Conservation (phyloP, 2,329 filamentous ascomycete genomes). For the Fusarium odoratissimum region DNA sequence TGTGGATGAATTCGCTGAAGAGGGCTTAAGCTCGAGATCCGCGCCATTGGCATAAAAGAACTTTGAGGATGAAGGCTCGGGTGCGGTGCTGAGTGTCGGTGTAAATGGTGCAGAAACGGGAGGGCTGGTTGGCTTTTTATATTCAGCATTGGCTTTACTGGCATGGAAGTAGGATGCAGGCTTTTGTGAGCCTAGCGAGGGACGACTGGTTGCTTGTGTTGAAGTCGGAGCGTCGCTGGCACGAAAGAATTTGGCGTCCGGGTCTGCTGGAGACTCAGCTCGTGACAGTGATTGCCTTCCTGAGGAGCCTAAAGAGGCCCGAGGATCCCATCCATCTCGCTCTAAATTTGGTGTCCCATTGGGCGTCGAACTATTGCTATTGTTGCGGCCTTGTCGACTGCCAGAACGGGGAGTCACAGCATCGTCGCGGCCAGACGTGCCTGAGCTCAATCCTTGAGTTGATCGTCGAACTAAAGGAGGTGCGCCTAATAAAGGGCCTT, state of each 20-base stretch:
- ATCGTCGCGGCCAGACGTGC: slow-evolving; percentile 21
- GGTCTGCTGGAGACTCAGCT: slow-evolving; percentile 43
- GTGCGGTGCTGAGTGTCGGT: slow-evolving; percentile 50
- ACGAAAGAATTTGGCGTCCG: slow-evolving; percentile 83
- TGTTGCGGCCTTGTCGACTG: slow-evolving; percentile 75
- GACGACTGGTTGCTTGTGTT: slow-evolving; percentile 51
- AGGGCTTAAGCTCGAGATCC: slow-evolving; percentile 57
- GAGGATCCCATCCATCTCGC: slow-evolving; percentile 57
- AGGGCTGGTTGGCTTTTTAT: slow-evolving; percentile 50
- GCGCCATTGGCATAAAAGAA: slow-evolving; percentile 81
- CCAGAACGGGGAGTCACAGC: slow-evolving; percentile 81
- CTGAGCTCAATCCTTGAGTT: slow-evolving; percentile 29
- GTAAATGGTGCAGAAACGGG: slow-evolving; percentile 47
- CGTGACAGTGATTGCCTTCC: slow-evolving; percentile 43
- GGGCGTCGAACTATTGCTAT: slow-evolving; percentile 76
- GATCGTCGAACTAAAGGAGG: slow-evolving; percentile 55
- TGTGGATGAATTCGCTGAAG: slow-evolving; percentile 59
- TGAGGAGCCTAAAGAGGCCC: slow-evolving; percentile 48
- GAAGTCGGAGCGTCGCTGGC: slow-evolving; percentile 78
- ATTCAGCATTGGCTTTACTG: slow-evolving; percentile 59
- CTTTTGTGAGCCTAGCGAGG: slow-evolving; percentile 58
- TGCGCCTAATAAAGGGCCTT: slow-evolving; percentile 54
- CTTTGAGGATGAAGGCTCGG: slow-evolving; percentile 64
- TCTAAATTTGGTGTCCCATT: slow-evolving; percentile 67
- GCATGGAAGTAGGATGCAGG: slow-evolving; percentile 69